Base-by-base conservation (phyloP, 768 basidiomycete genomes). In the Termitomyces sp. region DNA sequence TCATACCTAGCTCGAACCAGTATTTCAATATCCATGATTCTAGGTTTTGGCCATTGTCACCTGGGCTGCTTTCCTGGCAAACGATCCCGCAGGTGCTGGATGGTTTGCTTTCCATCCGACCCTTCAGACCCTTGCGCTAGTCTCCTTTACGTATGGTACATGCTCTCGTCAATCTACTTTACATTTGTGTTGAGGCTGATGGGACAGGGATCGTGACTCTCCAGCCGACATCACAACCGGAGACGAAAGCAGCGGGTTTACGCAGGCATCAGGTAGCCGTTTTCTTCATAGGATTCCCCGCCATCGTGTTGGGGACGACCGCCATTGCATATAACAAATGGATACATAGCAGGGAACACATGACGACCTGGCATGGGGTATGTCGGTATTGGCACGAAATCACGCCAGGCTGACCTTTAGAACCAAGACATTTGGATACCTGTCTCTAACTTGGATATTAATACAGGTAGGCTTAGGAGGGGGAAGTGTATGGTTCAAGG, bases 321-420 rank as follows among this genome's bases (percentile, higher is more conserved):
- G 78, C 86, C 0, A 80, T 94, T 48, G 72, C 78, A 53, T 79
- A 78, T 56, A 84, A 86, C 65, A 94, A 94, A 67, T 70, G 68
- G 44, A 56, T 77, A 0, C 72, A 80, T 53, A 70, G 63, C 6
- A 76, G 76, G 1, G 58, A 73, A 4, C 92, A 93, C 65, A 87
- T 90, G 59, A 79, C 77, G 4, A 80, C 84, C 9, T 90, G 87
- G 89, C 92, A 94, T 71, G 85, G 82, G 4, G 88, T 90, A 68
- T 64, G 83, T 66, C 13, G 32, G 28, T 36, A 14, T 36, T 12
- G 13, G 0, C 33, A 35, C 32, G 42, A 38, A 24, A 38, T 55
- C 18, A 42, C 12, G 4, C 18, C 24, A 38, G 12, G 13, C 28
- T 6, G 32, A 45, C 45, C 33, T 18, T 46, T 32, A 55, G 55